Evolutionary conservation across 2,329 filamentous ascomycete species (phyloP).

Genomic region (Hymenoscyphus repandus): DNA sequence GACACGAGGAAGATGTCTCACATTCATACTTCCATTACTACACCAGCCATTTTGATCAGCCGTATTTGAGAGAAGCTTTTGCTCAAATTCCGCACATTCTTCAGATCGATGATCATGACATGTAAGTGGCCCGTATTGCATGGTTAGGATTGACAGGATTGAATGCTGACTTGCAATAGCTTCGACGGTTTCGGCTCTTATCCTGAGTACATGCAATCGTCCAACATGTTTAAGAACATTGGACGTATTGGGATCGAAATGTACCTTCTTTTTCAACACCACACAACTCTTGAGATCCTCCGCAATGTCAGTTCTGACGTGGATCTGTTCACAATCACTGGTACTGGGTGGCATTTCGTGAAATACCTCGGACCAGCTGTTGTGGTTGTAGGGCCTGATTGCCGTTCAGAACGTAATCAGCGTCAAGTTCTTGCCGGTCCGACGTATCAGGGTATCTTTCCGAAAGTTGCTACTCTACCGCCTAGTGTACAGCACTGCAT

Average conservation of each 20-base stretch:
- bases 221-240: slow-evolving; percentile 97
- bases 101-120: slow-evolving; percentile 94
- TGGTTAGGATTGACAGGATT: neutral
- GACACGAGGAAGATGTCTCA: slow-evolving; percentile 89
- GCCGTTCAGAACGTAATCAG: slow-evolving; percentile 84
- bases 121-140: slow-evolving; percentile 66
- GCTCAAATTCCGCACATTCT: slow-evolving; percentile 93
- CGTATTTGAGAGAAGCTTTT: slow-evolving; percentile 88
- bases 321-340: slow-evolving; percentile 94
- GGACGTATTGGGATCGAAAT: slow-evolving; percentile 92
- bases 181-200: slow-evolving; percentile 98
- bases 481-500: slow-evolving; percentile 94
- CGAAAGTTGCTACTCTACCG: slow-evolving; percentile 85
- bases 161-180: slow-evolving; percentile 40
- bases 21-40: slow-evolving; percentile 99
- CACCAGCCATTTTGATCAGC: slow-evolving; percentile 96
- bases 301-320: slow-evolving; percentile 82
- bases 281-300: slow-evolving; percentile 90
- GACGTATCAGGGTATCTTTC: slow-evolving; percentile 95
- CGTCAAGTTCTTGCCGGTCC: slow-evolving; percentile 91
- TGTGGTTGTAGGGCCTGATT: slow-evolving; percentile 84
- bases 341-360: slow-evolving; percentile 97
- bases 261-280: slow-evolving; percentile 97
- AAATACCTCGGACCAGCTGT: slow-evolving; percentile 92
- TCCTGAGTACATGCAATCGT: slow-evolving; percentile 96